Percentiles rank a stretch among this genome's conserved stretches.
Conservation (phyloP, 179 eudicot genomes). For the Beta macrorhiza region DNA sequence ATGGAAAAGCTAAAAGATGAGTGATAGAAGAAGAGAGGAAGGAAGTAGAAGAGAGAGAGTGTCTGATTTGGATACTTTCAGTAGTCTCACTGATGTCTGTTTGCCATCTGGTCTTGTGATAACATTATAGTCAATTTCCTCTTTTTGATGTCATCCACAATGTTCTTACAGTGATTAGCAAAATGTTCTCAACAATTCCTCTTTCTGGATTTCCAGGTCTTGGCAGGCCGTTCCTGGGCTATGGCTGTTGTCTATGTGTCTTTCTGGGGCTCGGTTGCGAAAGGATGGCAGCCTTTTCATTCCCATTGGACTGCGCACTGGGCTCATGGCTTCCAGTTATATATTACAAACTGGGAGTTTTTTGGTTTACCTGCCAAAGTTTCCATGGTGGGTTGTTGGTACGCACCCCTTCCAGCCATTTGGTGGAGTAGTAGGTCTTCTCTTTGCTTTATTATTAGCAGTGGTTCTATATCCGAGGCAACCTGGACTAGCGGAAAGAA, state of each 20-base stretch:
- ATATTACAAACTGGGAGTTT: conserved; percentile 63
- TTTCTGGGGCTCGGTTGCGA: conserved; percentile 71
- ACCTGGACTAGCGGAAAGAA: conserved; percentile 12
- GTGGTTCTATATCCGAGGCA: conserved; percentile 60
- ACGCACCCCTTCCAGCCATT: conserved; percentile 75
- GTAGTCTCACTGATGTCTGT: conserved; percentile 3
- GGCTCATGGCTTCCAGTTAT: conserved; percentile 64
- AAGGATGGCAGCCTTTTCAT: conserved; percentile 71
- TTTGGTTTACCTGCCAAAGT: conserved; percentile 47
- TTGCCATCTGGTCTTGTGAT: too few species aligned
- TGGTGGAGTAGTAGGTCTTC: conserved; percentile 65
- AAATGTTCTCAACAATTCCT: not conserved
- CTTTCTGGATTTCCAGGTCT: conserved; percentile 49
- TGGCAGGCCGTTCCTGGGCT: conserved; percentile 74
- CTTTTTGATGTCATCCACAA: not conserved
- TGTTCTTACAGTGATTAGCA: not conserved
- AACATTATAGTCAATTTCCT: too few species aligned
- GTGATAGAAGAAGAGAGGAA: too few species aligned
- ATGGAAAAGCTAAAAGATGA: not conserved
- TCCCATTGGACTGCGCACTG: conserved; percentile 86
- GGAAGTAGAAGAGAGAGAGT: too few species aligned
- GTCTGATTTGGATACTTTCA: not conserved
- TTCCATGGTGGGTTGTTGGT: conserved; percentile 64
- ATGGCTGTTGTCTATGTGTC: conserved; percentile 65
- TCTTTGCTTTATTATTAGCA: conserved; percentile 54